phyloP scores from a whole-genome alignment of 2,329 filamentous ascomycete genomes.

The Hyphodiscus sp. region DNA sequence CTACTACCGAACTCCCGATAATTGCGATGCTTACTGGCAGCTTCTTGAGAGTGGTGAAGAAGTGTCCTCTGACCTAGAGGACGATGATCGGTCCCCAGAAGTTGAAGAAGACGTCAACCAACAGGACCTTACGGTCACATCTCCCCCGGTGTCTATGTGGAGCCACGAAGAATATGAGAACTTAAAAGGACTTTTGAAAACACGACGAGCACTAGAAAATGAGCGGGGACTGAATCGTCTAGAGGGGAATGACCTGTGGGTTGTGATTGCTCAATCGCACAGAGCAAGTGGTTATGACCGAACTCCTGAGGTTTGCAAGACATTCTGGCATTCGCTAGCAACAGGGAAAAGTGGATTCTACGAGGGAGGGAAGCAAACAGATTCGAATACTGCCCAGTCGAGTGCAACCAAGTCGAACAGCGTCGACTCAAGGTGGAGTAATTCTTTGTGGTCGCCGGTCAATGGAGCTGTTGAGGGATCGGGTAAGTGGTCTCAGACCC shows the following conservation, averaged over 20 bases:
- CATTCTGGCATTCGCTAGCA: background rate
- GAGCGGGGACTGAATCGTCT: background rate
- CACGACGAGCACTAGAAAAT: background rate
- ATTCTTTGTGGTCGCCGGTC: background rate
- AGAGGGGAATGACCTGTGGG: background rate
- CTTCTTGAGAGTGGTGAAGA: background rate
- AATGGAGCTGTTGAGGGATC: background rate
- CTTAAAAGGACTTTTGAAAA: background rate
- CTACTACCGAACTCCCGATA: constrained; percentile 3
- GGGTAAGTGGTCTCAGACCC: background rate
- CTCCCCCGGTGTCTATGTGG: background rate
- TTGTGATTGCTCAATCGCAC: background rate
- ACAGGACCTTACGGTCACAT: background rate
- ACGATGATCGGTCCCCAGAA: background rate
- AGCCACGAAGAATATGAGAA: background rate
- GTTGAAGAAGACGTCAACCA: background rate
- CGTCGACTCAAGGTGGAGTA: background rate
- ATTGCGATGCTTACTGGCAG: constrained; percentile 10
- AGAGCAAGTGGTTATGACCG: background rate
- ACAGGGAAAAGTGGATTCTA: background rate
- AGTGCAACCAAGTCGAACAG: background rate
- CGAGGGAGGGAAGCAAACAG: background rate
- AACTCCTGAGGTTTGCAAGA: background rate
- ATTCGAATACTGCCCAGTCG: background rate
- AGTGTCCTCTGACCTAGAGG: background rate